These are phyloP conservation scores for Termitomyces sp. DNA, from an alignment of 768 basidiomycete genomes.

Conservation along the genomic window DNA sequence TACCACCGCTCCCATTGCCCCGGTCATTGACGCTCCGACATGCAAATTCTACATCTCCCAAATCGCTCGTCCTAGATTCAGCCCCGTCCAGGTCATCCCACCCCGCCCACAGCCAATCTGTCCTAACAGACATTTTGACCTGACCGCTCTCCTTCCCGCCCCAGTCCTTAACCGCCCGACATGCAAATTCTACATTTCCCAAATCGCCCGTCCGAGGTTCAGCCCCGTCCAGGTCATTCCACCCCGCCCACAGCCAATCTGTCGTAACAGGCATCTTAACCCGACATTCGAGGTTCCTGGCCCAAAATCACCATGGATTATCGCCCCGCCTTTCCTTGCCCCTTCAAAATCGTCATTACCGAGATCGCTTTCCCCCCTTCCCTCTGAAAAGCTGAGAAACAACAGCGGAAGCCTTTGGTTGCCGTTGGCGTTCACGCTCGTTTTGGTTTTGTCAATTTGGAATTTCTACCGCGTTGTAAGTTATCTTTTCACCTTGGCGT, in stretches of 20 bases:
- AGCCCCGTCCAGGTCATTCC: background rate
- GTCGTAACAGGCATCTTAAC: background rate
- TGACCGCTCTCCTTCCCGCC: background rate
- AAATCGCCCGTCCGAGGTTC: background rate
- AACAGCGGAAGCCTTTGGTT: background rate
- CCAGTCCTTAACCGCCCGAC: background rate
- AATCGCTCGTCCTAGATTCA: background rate
- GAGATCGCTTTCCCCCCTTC: background rate
- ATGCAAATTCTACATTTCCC: background rate
- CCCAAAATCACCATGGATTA: background rate
- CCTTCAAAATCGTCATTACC: background rate
- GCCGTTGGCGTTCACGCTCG: background rate
- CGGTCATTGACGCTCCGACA: background rate
- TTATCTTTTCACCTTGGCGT: background rate
- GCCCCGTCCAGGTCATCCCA: background rate
- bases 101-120: background rate
- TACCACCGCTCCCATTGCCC: background rate
- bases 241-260: background rate
- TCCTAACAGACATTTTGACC: background rate
- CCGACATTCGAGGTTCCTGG: conserved; percentile 3
- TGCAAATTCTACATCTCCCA: background rate
- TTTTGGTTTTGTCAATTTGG: background rate
- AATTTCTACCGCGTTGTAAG: background rate
- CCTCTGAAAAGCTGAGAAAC: background rate
- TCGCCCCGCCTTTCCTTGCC: background rate